Percentiles rank a stretch among this genome's conserved stretches.
Conservation (phyloP, 2,329 filamentous ascomycete species). For the Epichloe sibirici region DNA sequence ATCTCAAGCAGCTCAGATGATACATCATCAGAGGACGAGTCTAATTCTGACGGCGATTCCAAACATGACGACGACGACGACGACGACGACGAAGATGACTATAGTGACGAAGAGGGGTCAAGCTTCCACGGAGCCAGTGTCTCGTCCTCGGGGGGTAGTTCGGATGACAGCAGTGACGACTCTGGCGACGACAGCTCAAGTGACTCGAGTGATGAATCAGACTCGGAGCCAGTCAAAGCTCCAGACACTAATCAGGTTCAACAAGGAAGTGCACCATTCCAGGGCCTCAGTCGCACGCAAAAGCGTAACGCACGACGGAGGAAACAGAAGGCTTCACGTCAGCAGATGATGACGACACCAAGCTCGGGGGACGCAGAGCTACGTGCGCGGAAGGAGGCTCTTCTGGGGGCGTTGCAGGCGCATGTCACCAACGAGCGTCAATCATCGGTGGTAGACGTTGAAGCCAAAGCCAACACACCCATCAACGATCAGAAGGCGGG, state of each 20-base stretch:
- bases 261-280: slow-evolving; percentile 12
- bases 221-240: slow-evolving; percentile 10
- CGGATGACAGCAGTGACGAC: slow-evolving; percentile 5
- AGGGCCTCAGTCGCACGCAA: slow-evolving; percentile 32
- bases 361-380: slow-evolving; percentile 16
- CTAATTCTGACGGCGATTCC: neutral
- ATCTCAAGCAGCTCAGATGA: slow-evolving; percentile 6
- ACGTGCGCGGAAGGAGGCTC: slow-evolving; percentile 27
- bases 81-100: neutral
- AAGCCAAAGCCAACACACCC: neutral
- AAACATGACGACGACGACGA: neutral
- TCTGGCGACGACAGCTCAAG: slow-evolving; percentile 12
- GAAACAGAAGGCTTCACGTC: slow-evolving; percentile 18
- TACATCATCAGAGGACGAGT: slow-evolving; percentile 2
- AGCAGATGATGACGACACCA: neutral
- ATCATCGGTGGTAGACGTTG: neutral
- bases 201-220: slow-evolving; percentile 8
- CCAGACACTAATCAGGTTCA: neutral
- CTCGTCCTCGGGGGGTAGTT: neutral
- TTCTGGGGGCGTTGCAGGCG: slow-evolving; percentile 15
- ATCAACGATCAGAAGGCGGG: neutral
- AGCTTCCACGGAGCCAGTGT: neutral
- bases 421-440: neutral
- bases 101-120: neutral
- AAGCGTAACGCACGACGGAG: slow-evolving; percentile 40